Conservation (phyloP, 306 rosid genomes). For the Erythrophleum fordii region DNA sequence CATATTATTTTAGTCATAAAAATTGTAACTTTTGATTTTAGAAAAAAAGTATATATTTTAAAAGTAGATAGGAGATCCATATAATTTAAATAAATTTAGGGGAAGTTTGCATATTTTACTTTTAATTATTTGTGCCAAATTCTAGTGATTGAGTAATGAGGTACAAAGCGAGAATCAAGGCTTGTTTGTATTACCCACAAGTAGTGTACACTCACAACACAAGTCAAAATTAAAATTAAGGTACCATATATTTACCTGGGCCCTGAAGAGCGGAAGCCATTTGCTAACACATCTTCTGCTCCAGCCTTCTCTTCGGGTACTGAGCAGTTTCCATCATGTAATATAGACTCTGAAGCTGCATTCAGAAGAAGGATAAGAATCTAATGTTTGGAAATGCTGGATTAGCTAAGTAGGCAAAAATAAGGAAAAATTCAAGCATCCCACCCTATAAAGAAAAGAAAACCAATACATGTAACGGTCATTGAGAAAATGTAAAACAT, state of each 20-base stretch:
- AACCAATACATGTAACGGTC: neutral
- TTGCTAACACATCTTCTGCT: slow-evolving; percentile 39
- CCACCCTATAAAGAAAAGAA: neutral
- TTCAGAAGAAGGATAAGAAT: slow-evolving; percentile 6
- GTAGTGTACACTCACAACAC: neutral
- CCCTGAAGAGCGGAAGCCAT: slow-evolving; percentile 49
- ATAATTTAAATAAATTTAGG: too few relatives aligned
- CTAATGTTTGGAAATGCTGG: neutral
- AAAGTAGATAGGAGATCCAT: too few relatives aligned
- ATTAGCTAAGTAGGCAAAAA: neutral
- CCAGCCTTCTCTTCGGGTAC: slow-evolving; percentile 31
- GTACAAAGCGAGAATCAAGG: slow-evolving; percentile 23
- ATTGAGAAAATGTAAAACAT: slow-evolving; percentile 14
- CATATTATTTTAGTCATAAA: too few relatives aligned
- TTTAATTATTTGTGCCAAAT: slow-evolving; percentile 20
- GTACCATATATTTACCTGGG: slow-evolving; percentile 39
- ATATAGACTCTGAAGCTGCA: slow-evolving; percentile 40
- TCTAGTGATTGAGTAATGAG: slow-evolving; percentile 17
- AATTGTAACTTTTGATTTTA: too few relatives aligned
- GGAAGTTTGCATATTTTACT: too few relatives aligned
- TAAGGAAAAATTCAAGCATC: neutral
- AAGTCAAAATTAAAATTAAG: neutral
- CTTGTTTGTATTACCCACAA: neutral
- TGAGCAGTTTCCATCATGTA: slow-evolving; percentile 32
- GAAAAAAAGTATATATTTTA: too few relatives aligned